A percentile compares a stretch with the other conserved stretches of the same genome.
phyloP scores from a whole-genome alignment of 78 protist genomes.

The Diacronema lutheri region DNA sequence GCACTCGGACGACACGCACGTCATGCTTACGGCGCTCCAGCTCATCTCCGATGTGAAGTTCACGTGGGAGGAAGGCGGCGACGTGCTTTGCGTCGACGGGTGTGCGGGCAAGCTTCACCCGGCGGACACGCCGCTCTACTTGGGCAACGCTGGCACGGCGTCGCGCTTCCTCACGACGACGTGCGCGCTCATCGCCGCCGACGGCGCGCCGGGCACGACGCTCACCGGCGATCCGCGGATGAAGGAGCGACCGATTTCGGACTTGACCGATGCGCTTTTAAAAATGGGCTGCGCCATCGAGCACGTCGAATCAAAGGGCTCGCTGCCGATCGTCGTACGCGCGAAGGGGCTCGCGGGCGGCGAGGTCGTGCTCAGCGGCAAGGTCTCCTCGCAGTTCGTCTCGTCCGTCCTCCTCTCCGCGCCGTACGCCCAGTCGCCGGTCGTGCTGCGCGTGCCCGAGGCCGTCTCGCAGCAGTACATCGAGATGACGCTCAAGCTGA shows the following conservation, averaged over 20 bases:
- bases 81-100: background rate
- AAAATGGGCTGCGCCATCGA: constrained; percentile 28
- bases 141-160: constrained; percentile 80
- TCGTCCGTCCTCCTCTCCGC: constrained; percentile 64
- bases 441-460: constrained; percentile 21
- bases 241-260: constrained; percentile 61
- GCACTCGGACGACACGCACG: constrained; percentile 70
- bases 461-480: constrained; percentile 64
- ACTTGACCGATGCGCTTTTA: constrained; percentile 41
- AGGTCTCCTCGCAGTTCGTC: constrained; percentile 62
- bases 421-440: constrained; percentile 65
- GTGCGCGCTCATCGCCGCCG: constrained; percentile 12
- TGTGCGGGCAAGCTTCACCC: background rate
- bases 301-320: constrained; percentile 13
- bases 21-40: constrained; percentile 8
- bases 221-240: constrained; percentile 55
- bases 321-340: constrained; percentile 30
- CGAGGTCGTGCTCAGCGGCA: constrained; percentile 44
- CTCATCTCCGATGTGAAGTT: background rate
- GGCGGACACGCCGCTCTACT: constrained; percentile 28
- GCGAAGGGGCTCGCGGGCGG: constrained; percentile 51
- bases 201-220: background rate
- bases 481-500: constrained; percentile 67
- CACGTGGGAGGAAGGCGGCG: constrained; percentile 19
- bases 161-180: constrained; percentile 61